phyloP scores from a whole-genome alignment of 805 yeast genomes.

The Candida schatavii region DNA sequence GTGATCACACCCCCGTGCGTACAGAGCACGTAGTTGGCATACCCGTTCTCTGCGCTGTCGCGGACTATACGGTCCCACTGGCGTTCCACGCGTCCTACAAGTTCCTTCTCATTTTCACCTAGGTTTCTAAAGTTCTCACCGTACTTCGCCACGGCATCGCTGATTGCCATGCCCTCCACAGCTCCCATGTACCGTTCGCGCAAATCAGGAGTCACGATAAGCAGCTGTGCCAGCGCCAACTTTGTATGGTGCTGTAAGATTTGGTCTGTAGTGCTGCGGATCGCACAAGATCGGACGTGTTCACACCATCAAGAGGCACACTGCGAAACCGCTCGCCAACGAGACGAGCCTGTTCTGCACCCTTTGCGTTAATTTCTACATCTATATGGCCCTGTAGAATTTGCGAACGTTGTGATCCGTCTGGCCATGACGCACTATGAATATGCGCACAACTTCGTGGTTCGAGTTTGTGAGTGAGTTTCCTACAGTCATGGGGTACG shows the following conservation, averaged over 20 bases:
- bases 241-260: constrained; percentile 27
- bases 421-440: constrained; percentile 80
- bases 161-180: constrained; percentile 70
- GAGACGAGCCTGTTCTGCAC: constrained; percentile 55
- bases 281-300: constrained; percentile 54
- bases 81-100: constrained; percentile 46
- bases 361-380: constrained; percentile 59
- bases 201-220: constrained; percentile 39
- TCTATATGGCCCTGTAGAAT: constrained; percentile 80
- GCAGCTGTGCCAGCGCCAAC: constrained; percentile 13
- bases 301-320: constrained; percentile 43
- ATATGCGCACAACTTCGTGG: constrained; percentile 43
- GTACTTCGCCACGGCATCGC: constrained; percentile 60
- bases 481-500: constrained; percentile 3
- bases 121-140: constrained; percentile 59
- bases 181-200: constrained; percentile 78
- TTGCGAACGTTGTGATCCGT: constrained; percentile 67
- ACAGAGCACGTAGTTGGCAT: constrained; percentile 55
- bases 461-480: constrained; percentile 29
- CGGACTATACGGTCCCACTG: constrained; percentile 46
- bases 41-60: constrained; percentile 28
- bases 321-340: constrained; percentile 47
- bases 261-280: constrained; percentile 52
- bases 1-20: constrained; percentile 85
- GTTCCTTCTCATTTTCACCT: constrained; percentile 56